These are phyloP conservation scores for Pyrenophora graminea DNA, from an alignment of 2,329 filamentous ascomycete species.

Conservation along the genomic window DNA sequence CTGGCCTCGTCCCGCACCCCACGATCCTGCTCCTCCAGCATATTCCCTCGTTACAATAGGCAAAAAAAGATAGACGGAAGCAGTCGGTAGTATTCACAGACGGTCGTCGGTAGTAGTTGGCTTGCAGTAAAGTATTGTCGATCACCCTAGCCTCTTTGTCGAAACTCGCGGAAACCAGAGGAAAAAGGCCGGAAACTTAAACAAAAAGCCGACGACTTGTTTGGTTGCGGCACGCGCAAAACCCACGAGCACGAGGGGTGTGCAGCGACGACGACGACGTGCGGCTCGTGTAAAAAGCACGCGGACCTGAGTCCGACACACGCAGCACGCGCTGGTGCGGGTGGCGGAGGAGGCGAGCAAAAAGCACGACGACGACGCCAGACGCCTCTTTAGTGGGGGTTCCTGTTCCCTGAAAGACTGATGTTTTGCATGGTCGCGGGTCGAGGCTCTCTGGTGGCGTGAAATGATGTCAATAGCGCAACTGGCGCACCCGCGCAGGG, in stretches of 20 bases:
- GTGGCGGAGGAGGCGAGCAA: not conserved
- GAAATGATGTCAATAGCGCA: slow-evolving; percentile 9
- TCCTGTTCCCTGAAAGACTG: not conserved
- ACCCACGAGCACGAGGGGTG: slow-evolving; percentile 18
- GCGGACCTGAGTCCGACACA: slow-evolving; percentile 2
- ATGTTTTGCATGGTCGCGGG: not conserved
- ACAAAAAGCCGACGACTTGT: not conserved
- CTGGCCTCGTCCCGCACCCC: slow-evolving; percentile 6
- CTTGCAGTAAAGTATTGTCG: not conserved
- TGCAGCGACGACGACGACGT: slow-evolving; percentile 4
- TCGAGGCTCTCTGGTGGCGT: slow-evolving; percentile 13
- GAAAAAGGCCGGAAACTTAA: slow-evolving; percentile 8
- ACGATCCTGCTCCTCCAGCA: slow-evolving; percentile 15
- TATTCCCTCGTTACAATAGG: not conserved
- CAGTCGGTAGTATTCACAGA: not conserved
- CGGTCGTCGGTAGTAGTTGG: too few relatives aligned
- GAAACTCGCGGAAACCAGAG: slow-evolving; percentile 4
- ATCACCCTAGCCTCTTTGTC: slow-evolving; percentile 1
- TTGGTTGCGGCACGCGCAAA: slow-evolving; percentile 11
- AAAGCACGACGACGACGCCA: not conserved
- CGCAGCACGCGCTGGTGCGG: not conserved
- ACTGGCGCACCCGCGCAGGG: slow-evolving; percentile 6
- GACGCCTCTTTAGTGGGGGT: slow-evolving; percentile 4
- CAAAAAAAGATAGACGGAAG: not conserved
- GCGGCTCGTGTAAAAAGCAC: slow-evolving; percentile 13